A percentile compares a stretch with the other conserved stretches of the same genome.
phyloP scores from a whole-genome alignment of 1,139 yeast species.

The Saccharomyces pastorianus region DNA sequence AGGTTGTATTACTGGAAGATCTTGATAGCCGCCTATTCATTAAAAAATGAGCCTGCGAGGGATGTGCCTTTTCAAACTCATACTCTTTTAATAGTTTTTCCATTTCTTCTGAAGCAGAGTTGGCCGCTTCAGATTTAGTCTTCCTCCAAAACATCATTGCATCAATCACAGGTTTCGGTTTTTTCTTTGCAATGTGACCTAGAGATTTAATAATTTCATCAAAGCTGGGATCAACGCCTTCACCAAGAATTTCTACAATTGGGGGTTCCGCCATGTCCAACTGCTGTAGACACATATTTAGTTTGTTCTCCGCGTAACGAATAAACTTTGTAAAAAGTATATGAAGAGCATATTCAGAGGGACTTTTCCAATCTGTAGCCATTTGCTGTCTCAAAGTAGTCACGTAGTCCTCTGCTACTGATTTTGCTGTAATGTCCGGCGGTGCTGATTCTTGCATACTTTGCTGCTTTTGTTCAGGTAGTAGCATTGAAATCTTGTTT shows the following conservation, averaged over 20 bases:
- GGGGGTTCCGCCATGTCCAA: conserved; percentile 72
- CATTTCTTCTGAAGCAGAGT: conserved; percentile 59
- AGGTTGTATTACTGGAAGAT: not conserved
- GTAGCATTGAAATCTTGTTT: not conserved
- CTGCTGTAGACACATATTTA: conserved; percentile 63
- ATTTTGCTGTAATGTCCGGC: not conserved
- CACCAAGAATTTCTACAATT: conserved; percentile 70
- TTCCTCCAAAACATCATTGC: conserved; percentile 98
- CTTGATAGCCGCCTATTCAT: not conserved
- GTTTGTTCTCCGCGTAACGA: conserved; percentile 80
- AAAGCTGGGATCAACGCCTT: conserved; percentile 78
- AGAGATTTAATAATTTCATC: conserved; percentile 78
- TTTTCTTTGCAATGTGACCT: conserved; percentile 82
- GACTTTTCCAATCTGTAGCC: conserved; percentile 65
- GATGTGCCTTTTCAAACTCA: conserved; percentile 15
- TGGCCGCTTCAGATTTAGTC: conserved; percentile 78
- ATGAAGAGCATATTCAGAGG: conserved; percentile 90
- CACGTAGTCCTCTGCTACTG: conserved; percentile 19
- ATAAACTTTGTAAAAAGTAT: conserved; percentile 93
- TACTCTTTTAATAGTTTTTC: conserved; percentile 31
- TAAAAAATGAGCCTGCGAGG: not conserved
- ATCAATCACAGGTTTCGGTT: conserved; percentile 94
- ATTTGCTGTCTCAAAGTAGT: conserved; percentile 36
- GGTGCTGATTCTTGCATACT: conserved; percentile 1
- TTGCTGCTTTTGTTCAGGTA: not conserved